Evolutionary conservation across 306 rosid species (phyloP), one percentile per base, ranked within the genome.

Genomic region (Delonix regia): DNA sequence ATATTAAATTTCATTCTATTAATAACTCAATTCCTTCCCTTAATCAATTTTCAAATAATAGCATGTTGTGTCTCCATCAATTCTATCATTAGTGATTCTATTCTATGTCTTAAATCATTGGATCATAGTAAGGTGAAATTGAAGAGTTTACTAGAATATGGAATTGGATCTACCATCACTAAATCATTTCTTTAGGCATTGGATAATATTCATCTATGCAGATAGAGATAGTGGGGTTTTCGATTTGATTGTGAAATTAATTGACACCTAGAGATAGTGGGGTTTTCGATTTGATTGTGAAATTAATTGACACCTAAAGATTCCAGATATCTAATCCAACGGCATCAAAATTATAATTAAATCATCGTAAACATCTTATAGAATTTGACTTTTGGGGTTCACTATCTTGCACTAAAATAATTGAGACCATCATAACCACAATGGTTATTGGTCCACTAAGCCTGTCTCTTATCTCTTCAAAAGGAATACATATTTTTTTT

Each of bases 371-470:
- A 12, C 55, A 42, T 60, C 21, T 14, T 13, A 24, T 18, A 6
- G 38, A 69, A 67, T 33, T 21, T 61, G 71, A 80, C 52, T 55
- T 60, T 21, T 4, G 3, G 14, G 57, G 22, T 67, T 66, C 55
- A 21, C 47, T 53, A 19, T 63, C 56, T 19, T 14, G 49, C 59
- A 25, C 25, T 52, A 8, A 51, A 42, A 71, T 78, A 68, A 61
- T 77, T 77, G 83, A 78, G 49, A 55, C 13, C 69, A 49, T 65
- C 2, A 63, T 68, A 39, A 34, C 9, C 18, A n/a, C 22, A 27
- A 69, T 4, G 18, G 52, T 38, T 44, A n/a, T n/a, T 36, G 71
- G 33, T 60, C 74, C 77, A 25, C 79, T 48, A 25, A 75, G 36
- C 62, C 74, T 69, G 45, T 41, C 57, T 42, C n/a, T 47, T 47